phyloP scores from a whole-genome alignment of 805 yeast genomes.

The Kodamaea kakaduensis region DNA sequence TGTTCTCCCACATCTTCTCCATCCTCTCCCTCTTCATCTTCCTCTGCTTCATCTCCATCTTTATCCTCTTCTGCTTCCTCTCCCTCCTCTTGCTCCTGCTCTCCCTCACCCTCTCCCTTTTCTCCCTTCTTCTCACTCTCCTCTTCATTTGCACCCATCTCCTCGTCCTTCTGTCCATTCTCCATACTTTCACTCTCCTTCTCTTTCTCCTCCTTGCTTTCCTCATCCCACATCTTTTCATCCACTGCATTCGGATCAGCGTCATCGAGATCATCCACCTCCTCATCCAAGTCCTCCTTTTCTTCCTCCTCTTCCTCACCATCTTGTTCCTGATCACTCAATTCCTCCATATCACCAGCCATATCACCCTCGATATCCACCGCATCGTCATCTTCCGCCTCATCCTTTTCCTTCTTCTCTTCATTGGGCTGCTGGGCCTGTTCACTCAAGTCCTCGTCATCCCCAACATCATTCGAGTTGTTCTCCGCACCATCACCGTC shows the following conservation, averaged over 20 bases:
- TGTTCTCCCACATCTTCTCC: slow-evolving; percentile 80
- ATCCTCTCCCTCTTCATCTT: slow-evolving; percentile 52
- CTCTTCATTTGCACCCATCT: slow-evolving; percentile 23
- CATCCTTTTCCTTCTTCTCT: slow-evolving; percentile 59
- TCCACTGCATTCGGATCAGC: slow-evolving; percentile 93
- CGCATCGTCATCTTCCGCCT: slow-evolving; percentile 76
- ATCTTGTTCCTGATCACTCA: slow-evolving; percentile 60
- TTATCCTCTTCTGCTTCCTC: slow-evolving; percentile 57
- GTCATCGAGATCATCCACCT: slow-evolving; percentile 83
- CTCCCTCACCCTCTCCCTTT: slow-evolving; percentile 31
- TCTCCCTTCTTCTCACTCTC: slow-evolving; percentile 17
- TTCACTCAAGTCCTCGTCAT: slow-evolving; percentile 85
- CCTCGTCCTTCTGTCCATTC: slow-evolving; percentile 40
- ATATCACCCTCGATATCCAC: slow-evolving; percentile 94
- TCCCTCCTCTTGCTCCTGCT: slow-evolving; percentile 50
- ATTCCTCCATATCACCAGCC: slow-evolving; percentile 89
- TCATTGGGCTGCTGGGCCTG: slow-evolving; percentile 70
- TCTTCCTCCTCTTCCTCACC: slow-evolving; percentile 45
- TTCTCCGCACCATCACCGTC: slow-evolving; percentile 87
- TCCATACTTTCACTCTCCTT: slow-evolving; percentile 73
- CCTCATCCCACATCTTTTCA: slow-evolving; percentile 98
- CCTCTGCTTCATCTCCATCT: slow-evolving; percentile 55
- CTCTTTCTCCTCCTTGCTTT: slow-evolving; percentile 73
- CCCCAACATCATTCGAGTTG: slow-evolving; percentile 79
- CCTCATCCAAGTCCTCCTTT: slow-evolving; percentile 71